Conservation (phyloP, 208 protist genomes). For the Leishmania tropica region DNA sequence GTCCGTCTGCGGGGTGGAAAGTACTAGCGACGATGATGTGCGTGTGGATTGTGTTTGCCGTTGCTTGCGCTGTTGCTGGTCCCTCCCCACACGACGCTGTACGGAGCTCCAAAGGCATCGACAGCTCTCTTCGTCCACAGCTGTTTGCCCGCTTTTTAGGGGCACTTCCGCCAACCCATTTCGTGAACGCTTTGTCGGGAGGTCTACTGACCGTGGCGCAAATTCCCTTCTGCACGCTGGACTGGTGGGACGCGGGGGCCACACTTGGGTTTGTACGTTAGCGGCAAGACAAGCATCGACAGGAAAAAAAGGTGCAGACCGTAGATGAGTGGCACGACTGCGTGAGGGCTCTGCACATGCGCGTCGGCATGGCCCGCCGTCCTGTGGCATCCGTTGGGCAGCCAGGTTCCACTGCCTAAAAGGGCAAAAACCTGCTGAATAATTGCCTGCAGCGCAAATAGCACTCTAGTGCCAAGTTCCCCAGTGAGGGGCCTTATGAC, state of each 20-base stretch:
- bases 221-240: constrained; percentile 18
- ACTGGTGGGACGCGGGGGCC: constrained; percentile 34
- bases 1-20: not conserved
- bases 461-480: no score
- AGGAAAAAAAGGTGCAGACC: not conserved
- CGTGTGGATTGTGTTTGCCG: not conserved
- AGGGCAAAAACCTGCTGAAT: not conserved
- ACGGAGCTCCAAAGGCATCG: constrained; percentile 17
- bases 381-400: not conserved
- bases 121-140: constrained; percentile 32
- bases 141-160: constrained; percentile 19
- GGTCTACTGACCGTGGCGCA: constrained; percentile 18
- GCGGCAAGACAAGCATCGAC: not conserved
- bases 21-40: not conserved
- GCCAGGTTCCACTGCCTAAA: not conserved
- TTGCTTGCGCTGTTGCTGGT: not conserved
- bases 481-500: not conserved
- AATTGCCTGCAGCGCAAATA: not conserved
- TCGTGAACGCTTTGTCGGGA: constrained; percentile 21
- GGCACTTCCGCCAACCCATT: constrained; percentile 16
- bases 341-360: not conserved
- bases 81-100: constrained; percentile 11
- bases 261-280: constrained; percentile 22
- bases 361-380: no score
- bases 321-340: not conserved